Conservation (phyloP, 352 stramenopile species). For the Sclerospora graminicola region DNA sequence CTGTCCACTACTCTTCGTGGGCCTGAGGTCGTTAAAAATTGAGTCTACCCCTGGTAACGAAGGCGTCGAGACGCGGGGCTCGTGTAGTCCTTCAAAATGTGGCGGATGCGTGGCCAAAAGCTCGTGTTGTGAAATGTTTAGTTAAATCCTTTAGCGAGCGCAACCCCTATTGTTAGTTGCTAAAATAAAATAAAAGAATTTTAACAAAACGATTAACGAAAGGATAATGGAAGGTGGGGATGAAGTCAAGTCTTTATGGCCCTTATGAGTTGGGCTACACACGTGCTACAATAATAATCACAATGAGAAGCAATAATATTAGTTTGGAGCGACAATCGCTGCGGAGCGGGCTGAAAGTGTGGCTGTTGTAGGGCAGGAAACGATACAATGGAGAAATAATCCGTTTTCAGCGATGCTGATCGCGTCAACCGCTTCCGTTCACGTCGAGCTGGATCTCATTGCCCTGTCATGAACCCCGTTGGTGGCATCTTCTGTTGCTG, state of each 20-base stretch:
- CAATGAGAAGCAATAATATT: too few species aligned
- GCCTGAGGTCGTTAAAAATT: conserved; percentile 17
- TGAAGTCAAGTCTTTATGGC: too few species aligned
- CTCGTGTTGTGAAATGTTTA: too few species aligned
- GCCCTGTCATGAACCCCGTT: conserved; percentile 16
- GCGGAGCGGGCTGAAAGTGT: conserved; percentile 13
- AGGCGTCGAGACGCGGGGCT: conserved; percentile 18
- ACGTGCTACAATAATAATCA: too few species aligned
- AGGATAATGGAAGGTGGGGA: too few species aligned
- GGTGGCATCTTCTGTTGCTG: conserved; percentile 6
- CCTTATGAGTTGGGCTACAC: too few species aligned
- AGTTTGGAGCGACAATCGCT: conserved; percentile 22
- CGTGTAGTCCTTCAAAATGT: conserved; percentile 21
- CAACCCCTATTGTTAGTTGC: too few species aligned
- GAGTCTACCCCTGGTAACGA: conserved; percentile 30
- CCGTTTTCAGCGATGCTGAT: conserved; percentile 64
- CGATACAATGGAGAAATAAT: conserved; percentile 36
- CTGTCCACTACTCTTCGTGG: conserved; percentile 12
- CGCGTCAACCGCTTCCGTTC: conserved; percentile 65
- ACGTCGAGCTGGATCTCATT: conserved; percentile 33
- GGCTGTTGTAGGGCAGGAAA: conserved; percentile 26
- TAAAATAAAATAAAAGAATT: too few species aligned
- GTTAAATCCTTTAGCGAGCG: too few species aligned
- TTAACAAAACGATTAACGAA: too few species aligned
- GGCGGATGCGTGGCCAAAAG: conserved; percentile 24